Base-by-base conservation (phyloP, 1,139 yeast species). In the Yamadazyma epiphylla region DNA sequence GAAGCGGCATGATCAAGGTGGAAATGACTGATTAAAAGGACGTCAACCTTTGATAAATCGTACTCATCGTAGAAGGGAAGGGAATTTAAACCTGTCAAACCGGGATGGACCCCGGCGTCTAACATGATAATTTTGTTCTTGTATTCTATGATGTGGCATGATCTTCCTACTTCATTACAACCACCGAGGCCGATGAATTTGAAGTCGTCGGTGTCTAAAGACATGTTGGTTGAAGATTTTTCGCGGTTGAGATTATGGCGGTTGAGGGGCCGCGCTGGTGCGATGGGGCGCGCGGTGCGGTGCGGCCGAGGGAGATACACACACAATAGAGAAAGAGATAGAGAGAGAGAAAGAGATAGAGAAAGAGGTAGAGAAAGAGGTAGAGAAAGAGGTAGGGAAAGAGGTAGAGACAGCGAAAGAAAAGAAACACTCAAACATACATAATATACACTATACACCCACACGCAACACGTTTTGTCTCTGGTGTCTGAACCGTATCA, bases 51-150 rank as follows among this genome's bases (percentile, higher is more conserved):
- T 6, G 94, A 76, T 15, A 91, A 62, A 53, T 91, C 98, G 53
- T 82, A 91, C 49, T 89, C 96, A 56, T 91, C 98, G 55, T 86
- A 91, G 53, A 85, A 91, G 1, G 98, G 99, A 36, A 91, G 64
- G 3, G 96, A 86, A 20, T 94, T 84, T 42, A 88, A 71, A 2
- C 99, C 98, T 25, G 82, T 73, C 42, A 81, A 77, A 0, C 96
- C 98, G 1, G 99, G 99, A 59, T 91, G 99, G 27, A 91, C 88
- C 31, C 99, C 99, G 1, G 98, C 96, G 58, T 91, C 99, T 36
- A 89, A 52, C 98, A 91, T 91, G 30, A 91, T 83, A n/a, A 94
- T 91, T 53, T 91, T 91, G 38, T 95, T 96, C 52, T 87, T 88
- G 59, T 84, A 89, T 44, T 86, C 91, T 31, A 91, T 69, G 33